These are phyloP conservation scores for Grigorovia humatica DNA, from an alignment of 805 yeast species.

Conservation along the genomic window DNA sequence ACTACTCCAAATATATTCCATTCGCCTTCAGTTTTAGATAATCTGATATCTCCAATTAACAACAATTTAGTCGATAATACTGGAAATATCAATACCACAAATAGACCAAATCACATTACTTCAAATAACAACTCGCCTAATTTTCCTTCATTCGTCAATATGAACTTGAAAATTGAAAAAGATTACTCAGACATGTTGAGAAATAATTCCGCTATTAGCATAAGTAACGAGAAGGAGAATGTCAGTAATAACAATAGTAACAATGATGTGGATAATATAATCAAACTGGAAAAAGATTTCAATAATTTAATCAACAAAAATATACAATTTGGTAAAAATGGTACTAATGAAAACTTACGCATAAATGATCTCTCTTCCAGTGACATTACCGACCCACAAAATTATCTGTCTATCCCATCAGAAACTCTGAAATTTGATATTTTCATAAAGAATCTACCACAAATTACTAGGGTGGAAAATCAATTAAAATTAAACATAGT, in stretches of 20 bases:
- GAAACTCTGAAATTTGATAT: constrained; percentile 28
- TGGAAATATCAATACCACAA: not conserved
- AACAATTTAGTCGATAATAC: not conserved
- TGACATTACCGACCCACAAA: not conserved
- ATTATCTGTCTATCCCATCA: constrained; percentile 15
- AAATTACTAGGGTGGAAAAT: constrained; percentile 85
- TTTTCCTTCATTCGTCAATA: not conserved
- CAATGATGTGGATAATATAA: not conserved
- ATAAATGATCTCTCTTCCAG: not conserved
- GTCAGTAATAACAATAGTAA: not conserved
- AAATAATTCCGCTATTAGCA: not conserved
- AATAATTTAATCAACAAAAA: not conserved
- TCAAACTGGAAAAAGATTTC: not conserved
- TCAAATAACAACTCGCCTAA: not conserved
- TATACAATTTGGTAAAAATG: constrained; percentile 5
- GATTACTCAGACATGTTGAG: not conserved
- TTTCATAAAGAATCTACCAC: constrained; percentile 44
- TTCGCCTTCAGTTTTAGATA: not conserved
- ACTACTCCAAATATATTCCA: not conserved
- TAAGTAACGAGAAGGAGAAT: not conserved
- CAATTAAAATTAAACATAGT: constrained; percentile 71
- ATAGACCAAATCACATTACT: not conserved
- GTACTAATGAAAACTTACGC: not conserved
- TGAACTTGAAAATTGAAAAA: not conserved
- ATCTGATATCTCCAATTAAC: not conserved